Evolutionary conservation across 2,329 filamentous ascomycete species (phyloP), one percentile per base, ranked within the genome.

Genomic region (Cercospora nicotianae): DNA sequence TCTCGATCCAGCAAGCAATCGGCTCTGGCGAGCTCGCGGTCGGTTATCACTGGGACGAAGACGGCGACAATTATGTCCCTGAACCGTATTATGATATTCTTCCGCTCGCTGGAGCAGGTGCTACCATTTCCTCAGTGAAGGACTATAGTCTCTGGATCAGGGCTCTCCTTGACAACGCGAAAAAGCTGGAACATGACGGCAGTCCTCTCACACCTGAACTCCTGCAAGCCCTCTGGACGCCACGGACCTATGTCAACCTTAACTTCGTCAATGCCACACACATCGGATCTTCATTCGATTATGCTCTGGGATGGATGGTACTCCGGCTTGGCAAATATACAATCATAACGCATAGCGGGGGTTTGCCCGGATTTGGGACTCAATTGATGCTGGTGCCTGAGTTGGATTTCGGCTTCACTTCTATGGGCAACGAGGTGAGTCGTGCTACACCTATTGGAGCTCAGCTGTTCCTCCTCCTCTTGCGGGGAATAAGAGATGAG

Each of bases 21-120:
- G 30, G 23, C 12, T 63, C 61, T 26, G 61, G 61, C 1, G 45
- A 53, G 60, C 69, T 81, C 6, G 69, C 79, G 1, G 67, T 74
- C 0, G 70, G 69, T 1, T 70, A 70, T 0, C 53, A 67, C 48
- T 71, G 69, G 69, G 30, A 55, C 16, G 45, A 13, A 36, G 57
- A 67, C 6, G 67, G 62, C 8, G 59, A 67, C 4, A 51, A 36
- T 7, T 69, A 69, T 55, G 48, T 71, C 12, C 67, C 69, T 1
- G 67, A 69, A 12, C 55, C 58, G 12, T 67, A 66, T 10, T 48
- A 48, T 12, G 65, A 69, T 45, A 26, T 71, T 12, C 39, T 31
- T 5, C 23, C 64, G 1, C 8, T 71, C 3, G 70, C 70, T n/a
- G 70, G 67, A 10, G 70, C 69, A 2, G 70, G 70, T 6, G 70